Base-by-base conservation (phyloP, 2,329 filamentous ascomycete species). In the Fusarium ramigenum region DNA sequence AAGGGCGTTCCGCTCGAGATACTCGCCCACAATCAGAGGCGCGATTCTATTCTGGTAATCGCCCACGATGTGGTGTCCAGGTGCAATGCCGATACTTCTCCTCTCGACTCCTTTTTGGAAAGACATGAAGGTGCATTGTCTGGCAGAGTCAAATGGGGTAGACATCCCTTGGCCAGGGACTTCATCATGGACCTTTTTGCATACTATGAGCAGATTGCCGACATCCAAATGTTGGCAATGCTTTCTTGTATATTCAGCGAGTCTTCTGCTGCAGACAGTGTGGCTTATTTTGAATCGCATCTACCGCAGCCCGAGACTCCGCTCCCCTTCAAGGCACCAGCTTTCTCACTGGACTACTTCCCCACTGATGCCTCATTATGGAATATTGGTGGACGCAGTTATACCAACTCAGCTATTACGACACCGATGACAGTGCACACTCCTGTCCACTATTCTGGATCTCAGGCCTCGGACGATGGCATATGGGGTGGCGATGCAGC, bases 1-100 rank as follows among this genome's bases (percentile, higher is more conserved):
- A 93, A 93, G 74, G 90, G 94, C 49, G 91, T 95, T 34, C 93
- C 93, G 3, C 84, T 96, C 7, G 88, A 92, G 75, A 83, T 93
- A 32, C 82, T 92, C 47, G 84, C 86, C 7, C 86, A 88, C 63
- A 83, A 86, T 36, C 84, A 87, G 69, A 84, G 86, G 44, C 85
- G 86, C 14, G 86, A 92, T 66, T 91, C 90, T 7, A 87, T 93
- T 53, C 82, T 94, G 34, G 88, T 95, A 11, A 89, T 95, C 71
- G 93, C 93, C 21, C 89, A 87, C 71, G 87, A 92, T 68, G 87
- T 88, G 34, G 83, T 90, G 12, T 83, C 88, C 15, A 80, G 72
- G 54, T 77, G 70, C 49, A 78, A 72, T 39, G 69, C 59, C 18
- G 73, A 75, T 18, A 43, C 58, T 15, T 63, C 63, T 44, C 49